Conservation (phyloP, 2,329 filamentous ascomycete genomes). For the Epichloe sp. region DNA sequence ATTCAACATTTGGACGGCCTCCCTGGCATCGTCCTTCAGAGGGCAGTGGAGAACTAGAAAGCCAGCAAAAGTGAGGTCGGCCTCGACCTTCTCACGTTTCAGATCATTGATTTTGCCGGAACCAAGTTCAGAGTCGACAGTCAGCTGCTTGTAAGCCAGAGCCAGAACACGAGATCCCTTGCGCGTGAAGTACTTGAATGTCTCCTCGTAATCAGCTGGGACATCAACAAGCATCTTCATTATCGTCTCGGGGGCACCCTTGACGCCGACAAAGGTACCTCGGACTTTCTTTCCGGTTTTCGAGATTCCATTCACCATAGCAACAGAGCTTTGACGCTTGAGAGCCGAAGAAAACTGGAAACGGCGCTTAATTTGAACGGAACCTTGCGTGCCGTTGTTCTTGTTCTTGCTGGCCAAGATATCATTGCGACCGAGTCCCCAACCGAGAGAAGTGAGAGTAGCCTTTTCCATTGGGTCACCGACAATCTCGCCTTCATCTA, state of each 20-base stretch:
- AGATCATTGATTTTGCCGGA: conserved; percentile 81
- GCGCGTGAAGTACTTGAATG: conserved; percentile 93
- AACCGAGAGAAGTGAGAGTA: conserved; percentile 76
- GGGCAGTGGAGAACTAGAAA: conserved; percentile 94
- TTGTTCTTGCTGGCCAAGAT: conserved; percentile 51
- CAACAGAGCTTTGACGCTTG: conserved; percentile 91
- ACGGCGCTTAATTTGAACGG: conserved; percentile 86
- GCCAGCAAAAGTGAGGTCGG: conserved; percentile 74
- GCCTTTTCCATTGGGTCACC: conserved; percentile 99
- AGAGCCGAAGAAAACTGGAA: conserved; percentile 97
- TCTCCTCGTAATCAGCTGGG: conserved; percentile 88
- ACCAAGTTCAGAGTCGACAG: conserved; percentile 67
- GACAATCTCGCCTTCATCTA: conserved; percentile 94
- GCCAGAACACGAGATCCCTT: conserved; percentile 91
- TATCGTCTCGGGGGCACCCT: conserved; percentile 98
- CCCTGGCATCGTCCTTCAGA: conserved; percentile 89
- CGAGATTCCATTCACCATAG: conserved; percentile 63
- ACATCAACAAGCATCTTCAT: conserved; percentile 77
- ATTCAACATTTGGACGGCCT: conserved; percentile 91
- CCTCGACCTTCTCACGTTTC: conserved; percentile 85
- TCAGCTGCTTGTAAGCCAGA: conserved; percentile 85
- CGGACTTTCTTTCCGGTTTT: conserved; percentile 63
- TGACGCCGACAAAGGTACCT: conserved; percentile 87
- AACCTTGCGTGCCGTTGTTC: conserved; percentile 36
- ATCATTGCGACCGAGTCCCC: conserved; percentile 85